Evolutionary conservation across 2,329 filamentous ascomycete genomes (phyloP).

Genomic region (Phaeosphaeria sp.): DNA sequence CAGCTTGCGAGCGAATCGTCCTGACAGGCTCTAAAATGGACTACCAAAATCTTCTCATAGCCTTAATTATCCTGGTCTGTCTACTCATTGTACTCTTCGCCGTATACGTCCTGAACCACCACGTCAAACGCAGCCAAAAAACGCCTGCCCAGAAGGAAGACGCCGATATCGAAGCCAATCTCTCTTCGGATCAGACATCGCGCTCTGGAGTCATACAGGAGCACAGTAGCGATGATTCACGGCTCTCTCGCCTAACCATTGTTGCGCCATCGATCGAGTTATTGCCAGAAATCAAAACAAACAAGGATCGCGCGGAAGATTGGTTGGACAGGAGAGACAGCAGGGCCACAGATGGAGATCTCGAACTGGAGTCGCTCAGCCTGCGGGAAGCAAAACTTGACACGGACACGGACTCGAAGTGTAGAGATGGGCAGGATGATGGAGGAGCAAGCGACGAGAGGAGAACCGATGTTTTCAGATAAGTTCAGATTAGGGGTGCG

Average conservation of each 20-base stretch:
- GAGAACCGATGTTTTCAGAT: background rate
- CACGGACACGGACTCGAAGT: constrained; percentile 10
- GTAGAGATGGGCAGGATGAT: background rate
- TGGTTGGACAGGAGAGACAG: constrained; percentile 24
- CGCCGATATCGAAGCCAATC: constrained; percentile 8
- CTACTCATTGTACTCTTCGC: constrained; percentile 19
- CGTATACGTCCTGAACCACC: constrained; percentile 18
- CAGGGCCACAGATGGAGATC: constrained; percentile 5
- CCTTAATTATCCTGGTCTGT: constrained; percentile 20
- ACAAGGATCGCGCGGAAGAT: constrained; percentile 19
- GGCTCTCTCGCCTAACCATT: constrained; percentile 6
- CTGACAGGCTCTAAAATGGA: background rate
- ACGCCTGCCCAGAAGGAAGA: background rate
- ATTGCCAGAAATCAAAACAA: constrained; percentile 16
- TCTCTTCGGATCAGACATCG: background rate
- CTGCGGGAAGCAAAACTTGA: constrained; percentile 2
- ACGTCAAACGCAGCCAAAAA: constrained; percentile 9
- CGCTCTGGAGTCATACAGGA: constrained; percentile 10
- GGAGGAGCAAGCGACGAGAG: background rate
- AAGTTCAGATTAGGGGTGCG: background rate
- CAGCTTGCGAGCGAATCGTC: background rate
- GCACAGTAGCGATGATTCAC: constrained; percentile 11
- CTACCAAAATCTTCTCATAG: constrained; percentile 15
- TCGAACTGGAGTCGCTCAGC: constrained; percentile 6
- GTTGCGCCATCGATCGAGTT: constrained; percentile 14